Conservation (phyloP, 2,329 filamentous ascomycete genomes). For the Apiospora malaysiana region DNA sequence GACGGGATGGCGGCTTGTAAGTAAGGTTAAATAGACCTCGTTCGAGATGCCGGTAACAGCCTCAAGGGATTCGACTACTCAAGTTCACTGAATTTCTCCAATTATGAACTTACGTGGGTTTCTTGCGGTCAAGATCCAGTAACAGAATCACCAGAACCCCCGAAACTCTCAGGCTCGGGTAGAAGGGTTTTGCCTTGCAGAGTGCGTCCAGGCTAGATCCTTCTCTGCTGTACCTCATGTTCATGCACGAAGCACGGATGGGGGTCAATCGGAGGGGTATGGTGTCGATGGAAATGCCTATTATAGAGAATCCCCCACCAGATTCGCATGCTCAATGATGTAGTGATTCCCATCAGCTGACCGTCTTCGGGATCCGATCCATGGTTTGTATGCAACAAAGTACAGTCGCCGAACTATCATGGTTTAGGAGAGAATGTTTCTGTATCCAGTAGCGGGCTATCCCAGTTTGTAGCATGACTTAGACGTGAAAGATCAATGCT, state of each 20-base stretch:
- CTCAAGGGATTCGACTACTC: background rate
- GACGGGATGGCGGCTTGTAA: background rate
- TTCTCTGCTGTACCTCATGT: background rate
- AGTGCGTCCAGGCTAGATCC: background rate
- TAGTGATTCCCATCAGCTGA: background rate
- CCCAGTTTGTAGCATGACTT: background rate
- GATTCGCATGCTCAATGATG: background rate
- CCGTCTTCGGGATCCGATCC: background rate
- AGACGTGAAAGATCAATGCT: background rate
- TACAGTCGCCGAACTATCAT: no score
- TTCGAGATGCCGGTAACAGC: background rate
- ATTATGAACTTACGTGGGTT: background rate
- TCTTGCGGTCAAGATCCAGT: background rate
- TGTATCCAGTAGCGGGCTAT: no score
- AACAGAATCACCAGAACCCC: background rate
- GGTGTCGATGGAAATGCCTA: background rate
- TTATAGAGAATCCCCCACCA: constrained; percentile 11
- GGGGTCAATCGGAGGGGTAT: constrained; percentile 2
- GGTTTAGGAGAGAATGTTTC: no score
- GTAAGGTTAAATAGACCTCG: constrained; percentile 13
- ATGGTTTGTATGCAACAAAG: background rate
- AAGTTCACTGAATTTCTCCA: background rate
- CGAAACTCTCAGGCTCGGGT: background rate
- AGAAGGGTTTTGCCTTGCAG: no score
- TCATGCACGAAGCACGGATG: constrained; percentile 8